Conservation (phyloP, 108 stramenopile genomes). For the Cyclotella kingstonii region DNA sequence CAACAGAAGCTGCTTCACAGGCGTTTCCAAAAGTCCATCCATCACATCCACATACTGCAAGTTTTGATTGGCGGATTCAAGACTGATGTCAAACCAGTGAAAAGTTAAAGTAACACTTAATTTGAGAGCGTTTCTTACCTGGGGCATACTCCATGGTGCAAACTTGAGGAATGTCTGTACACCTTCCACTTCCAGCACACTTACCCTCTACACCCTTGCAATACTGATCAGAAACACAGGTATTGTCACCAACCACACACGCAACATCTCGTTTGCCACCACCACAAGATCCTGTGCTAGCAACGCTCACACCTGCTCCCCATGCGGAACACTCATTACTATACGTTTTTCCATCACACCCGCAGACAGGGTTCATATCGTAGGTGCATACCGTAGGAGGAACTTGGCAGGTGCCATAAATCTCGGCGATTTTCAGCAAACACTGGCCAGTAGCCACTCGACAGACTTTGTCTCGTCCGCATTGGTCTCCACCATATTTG, state of each 20-base stretch:
- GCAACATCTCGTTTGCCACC: neutral
- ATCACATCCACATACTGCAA: constrained; percentile 10
- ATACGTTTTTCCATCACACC: constrained; percentile 11
- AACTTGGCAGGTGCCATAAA: neutral
- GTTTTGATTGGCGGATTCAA: neutral
- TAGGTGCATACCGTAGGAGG: constrained; percentile 1
- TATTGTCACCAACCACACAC: constrained; percentile 3
- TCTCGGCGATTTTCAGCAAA: neutral
- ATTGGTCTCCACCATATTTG: neutral
- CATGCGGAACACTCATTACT: constrained; percentile 3
- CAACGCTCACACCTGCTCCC: constrained; percentile 1
- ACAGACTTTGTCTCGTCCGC: constrained; percentile 4
- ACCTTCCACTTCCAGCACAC: constrained; percentile 6
- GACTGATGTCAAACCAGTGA: neutral
- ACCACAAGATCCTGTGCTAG: neutral
- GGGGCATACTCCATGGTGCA: constrained; percentile 5
- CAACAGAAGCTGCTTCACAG: constrained; percentile 7
- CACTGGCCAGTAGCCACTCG: neutral
- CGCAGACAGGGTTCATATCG: constrained; percentile 4
- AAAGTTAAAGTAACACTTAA: neutral
- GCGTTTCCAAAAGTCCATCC: constrained; percentile 4
- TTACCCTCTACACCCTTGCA: neutral
- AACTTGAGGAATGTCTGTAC: neutral
- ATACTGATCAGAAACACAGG: constrained; percentile 3
- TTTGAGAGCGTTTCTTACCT: neutral